A percentile compares a stretch with the other conserved stretches of the same genome.
These are phyloP conservation scores for Fusarium avenaceum DNA, from an alignment of 2,329 filamentous ascomycete genomes.

Conservation along the genomic window DNA sequence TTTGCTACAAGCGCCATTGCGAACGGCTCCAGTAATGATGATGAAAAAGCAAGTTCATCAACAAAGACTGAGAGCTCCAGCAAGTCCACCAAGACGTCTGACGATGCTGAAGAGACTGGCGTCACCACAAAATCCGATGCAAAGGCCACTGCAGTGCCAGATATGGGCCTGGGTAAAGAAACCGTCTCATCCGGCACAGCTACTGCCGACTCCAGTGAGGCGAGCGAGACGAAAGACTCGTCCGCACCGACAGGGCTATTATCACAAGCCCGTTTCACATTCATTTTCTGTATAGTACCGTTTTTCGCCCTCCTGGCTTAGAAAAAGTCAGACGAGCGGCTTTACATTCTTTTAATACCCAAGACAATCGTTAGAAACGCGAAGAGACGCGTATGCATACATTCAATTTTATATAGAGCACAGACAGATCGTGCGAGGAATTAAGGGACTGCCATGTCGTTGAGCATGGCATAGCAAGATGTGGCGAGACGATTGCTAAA, in stretches of 20 bases:
- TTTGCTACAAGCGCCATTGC: slow-evolving; percentile 43
- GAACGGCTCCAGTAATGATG: slow-evolving; percentile 11
- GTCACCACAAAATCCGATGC: slow-evolving; percentile 32
- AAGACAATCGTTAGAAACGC: slow-evolving; percentile 25
- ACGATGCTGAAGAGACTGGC: slow-evolving; percentile 27
- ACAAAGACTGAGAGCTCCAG: slow-evolving; percentile 26
- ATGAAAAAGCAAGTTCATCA: slow-evolving; percentile 19
- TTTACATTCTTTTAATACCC: slow-evolving; percentile 51
- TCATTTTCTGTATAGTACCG: slow-evolving; percentile 48
- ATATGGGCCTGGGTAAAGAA: slow-evolving; percentile 46
- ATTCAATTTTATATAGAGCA: slow-evolving; percentile 32
- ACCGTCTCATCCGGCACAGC: slow-evolving; percentile 42
- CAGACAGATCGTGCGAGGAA: slow-evolving; percentile 32
- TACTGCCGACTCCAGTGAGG: slow-evolving; percentile 31
- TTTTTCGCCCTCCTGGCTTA: slow-evolving; percentile 47
- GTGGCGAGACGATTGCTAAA: slow-evolving; percentile 35
- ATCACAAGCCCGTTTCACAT: slow-evolving; percentile 43
- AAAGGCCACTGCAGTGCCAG: slow-evolving; percentile 31
- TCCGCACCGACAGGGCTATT: slow-evolving; percentile 37
- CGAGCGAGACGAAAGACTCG: slow-evolving; percentile 45
- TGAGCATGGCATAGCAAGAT: slow-evolving; percentile 22
- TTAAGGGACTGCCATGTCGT: slow-evolving; percentile 13
- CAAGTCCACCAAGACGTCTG: slow-evolving; percentile 34
- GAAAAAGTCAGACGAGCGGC: slow-evolving; percentile 25
- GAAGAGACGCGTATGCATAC: slow-evolving; percentile 28